These are phyloP conservation scores for Arachis hypogaea DNA, from an alignment of 306 rosid genomes.

Conservation along the genomic window DNA sequence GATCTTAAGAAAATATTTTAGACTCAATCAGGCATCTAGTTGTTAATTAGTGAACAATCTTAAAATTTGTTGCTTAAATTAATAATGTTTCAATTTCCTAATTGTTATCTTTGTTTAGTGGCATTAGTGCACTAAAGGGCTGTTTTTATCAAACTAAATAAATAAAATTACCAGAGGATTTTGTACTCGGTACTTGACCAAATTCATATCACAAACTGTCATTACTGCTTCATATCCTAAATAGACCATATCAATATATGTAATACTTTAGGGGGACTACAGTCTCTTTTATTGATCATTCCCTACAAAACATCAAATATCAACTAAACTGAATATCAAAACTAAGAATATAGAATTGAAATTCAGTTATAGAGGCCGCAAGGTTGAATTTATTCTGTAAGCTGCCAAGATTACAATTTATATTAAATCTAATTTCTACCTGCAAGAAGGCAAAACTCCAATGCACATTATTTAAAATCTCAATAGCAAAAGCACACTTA, in stretches of 20 bases:
- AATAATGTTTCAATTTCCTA: background rate
- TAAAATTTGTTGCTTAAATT: background rate
- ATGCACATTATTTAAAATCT: conserved; percentile 20
- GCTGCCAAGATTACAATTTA: conserved; percentile 11
- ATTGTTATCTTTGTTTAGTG: conserved; percentile 6
- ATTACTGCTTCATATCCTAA: background rate
- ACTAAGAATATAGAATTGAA: background rate
- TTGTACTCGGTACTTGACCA: background rate
- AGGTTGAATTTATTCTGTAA: conserved; percentile 6
- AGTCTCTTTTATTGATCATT: background rate
- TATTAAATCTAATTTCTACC: background rate
- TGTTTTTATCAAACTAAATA: background rate
- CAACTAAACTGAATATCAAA: conserved; percentile 1
- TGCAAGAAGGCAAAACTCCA: conserved; percentile 3
- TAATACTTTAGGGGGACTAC: background rate
- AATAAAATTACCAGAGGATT: background rate
- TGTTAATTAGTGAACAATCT: background rate
- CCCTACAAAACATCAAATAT: background rate
- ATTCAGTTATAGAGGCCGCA: conserved; percentile 14
- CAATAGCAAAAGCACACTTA: conserved; percentile 30
- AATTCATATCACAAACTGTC: background rate
- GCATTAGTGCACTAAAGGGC: background rate
- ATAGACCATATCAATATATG: background rate
- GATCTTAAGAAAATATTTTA: background rate
- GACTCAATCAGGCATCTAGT: conserved; percentile 3